phyloP scores from a whole-genome alignment of 1,284 basidiomycete species.

The Tylopilus sp. region DNA sequence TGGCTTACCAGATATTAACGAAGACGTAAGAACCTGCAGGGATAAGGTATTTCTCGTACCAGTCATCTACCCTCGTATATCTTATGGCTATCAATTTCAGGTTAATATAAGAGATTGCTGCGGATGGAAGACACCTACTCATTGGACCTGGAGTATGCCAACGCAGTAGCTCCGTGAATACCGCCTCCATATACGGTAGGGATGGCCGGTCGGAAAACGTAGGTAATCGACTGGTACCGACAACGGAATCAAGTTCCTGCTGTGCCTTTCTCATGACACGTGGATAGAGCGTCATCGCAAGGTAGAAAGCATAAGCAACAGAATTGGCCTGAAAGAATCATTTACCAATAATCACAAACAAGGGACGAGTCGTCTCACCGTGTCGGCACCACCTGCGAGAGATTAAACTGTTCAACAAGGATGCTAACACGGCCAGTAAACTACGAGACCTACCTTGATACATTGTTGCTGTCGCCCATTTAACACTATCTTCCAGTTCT shows the following conservation, averaged over 20 bases:
- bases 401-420: not conserved
- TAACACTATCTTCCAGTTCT: conserved; percentile 62
- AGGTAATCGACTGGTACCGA: conserved; percentile 55
- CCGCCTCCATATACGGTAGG: conserved; percentile 39
- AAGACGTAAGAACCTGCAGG: conserved; percentile 28
- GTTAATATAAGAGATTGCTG: not conserved
- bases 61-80: conserved; percentile 60
- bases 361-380: conserved; percentile 13
- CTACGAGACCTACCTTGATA: conserved; percentile 55
- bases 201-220: conserved; percentile 34
- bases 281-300: conserved; percentile 38
- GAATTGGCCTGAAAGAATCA: conserved; percentile 16
- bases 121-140: conserved; percentile 43
- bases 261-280: conserved; percentile 58
- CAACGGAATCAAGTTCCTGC: conserved; percentile 65
- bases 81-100: conserved; percentile 50
- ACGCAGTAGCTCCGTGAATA: conserved; percentile 66
- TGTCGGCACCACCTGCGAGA: conserved; percentile 27
- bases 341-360: not conserved
- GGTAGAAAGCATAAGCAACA: conserved; percentile 23
- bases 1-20: conserved; percentile 30
- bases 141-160: conserved; percentile 68
- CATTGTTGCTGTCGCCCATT: conserved; percentile 67
- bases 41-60: conserved; percentile 33
- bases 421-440: too few relatives aligned